Percentiles rank a stretch among this genome's conserved stretches.
Evolutionary conservation across 2,329 filamentous ascomycete genomes (phyloP).

Genomic region (Claviceps pusilla): DNA sequence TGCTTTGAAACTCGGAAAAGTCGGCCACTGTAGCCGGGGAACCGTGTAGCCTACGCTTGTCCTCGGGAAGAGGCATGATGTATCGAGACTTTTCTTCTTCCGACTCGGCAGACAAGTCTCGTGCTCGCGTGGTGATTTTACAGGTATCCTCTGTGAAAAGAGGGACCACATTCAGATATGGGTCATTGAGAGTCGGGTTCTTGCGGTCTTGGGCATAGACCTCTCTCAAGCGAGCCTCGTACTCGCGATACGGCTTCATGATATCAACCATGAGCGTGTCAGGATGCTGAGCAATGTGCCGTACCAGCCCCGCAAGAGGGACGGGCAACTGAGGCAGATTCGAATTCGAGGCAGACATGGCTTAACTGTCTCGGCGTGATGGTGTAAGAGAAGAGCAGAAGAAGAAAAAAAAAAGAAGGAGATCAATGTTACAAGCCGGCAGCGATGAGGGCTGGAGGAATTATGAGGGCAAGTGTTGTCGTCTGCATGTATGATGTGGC

Average conservation of each 20-base stretch:
- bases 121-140: conserved; percentile 46
- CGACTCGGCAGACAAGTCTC: conserved; percentile 41
- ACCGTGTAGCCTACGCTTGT: conserved; percentile 46
- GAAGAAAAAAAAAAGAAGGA: background rate
- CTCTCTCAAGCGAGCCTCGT: conserved; percentile 51
- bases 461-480: too few species aligned
- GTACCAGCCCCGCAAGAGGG: conserved; percentile 28
- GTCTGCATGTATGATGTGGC: too few species aligned
- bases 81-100: conserved; percentile 47
- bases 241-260: conserved; percentile 50
- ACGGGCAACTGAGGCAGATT: conserved; percentile 31
- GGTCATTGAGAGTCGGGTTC: conserved; percentile 41
- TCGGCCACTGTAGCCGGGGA: conserved; percentile 52
- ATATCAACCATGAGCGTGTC: conserved; percentile 40
- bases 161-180: conserved; percentile 48
- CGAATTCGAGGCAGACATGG: conserved; percentile 21
- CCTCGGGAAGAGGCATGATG: conserved; percentile 50
- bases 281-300: conserved; percentile 40
- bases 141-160: conserved; percentile 45
- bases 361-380: background rate
- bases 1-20: conserved; percentile 57
- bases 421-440: background rate
- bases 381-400: background rate
- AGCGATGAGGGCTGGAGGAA: too few species aligned
- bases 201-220: conserved; percentile 53